Evolutionary conservation across 1,284 basidiomycete genomes (phyloP).

Genomic region (Takashimella tepidaria): DNA sequence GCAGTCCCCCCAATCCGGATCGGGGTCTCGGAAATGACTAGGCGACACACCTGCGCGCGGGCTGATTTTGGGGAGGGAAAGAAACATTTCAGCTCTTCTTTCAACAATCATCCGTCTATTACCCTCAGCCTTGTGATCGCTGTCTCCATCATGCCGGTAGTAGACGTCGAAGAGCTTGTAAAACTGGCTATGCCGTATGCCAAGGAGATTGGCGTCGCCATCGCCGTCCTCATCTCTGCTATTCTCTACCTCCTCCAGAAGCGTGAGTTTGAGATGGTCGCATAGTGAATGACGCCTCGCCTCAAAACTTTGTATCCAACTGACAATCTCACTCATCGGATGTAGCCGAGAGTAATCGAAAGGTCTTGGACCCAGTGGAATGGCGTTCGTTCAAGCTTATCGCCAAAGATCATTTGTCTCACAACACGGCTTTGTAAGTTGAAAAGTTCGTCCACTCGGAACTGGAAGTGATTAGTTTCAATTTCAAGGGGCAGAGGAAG

Average conservation of each 20-base stretch:
- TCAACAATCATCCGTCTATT: too few relatives aligned
- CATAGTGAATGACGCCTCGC: not conserved
- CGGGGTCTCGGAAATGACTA: too few relatives aligned
- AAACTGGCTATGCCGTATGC: constrained; percentile 17
- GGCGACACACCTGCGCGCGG: too few relatives aligned
- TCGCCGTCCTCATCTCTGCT: constrained; percentile 15
- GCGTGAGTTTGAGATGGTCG: not conserved
- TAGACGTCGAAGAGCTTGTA: constrained; percentile 2
- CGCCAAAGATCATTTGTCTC: constrained; percentile 80
- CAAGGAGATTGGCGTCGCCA: constrained; percentile 19
- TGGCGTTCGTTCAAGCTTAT: constrained; percentile 80
- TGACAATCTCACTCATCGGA: not conserved
- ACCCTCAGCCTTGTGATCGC: too few relatives aligned
- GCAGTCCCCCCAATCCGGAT: too few relatives aligned
- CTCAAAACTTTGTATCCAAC: too few relatives aligned
- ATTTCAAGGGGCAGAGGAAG: too few relatives aligned
- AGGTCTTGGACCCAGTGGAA: constrained; percentile 41
- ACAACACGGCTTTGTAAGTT: constrained; percentile 85
- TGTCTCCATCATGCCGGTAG: too few relatives aligned
- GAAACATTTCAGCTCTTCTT: too few relatives aligned
- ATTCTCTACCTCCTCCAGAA: constrained; percentile 10
- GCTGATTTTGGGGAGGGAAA: too few relatives aligned
- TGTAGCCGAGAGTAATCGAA: constrained; percentile 5
- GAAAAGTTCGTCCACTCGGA: too few relatives aligned
- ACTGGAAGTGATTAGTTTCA: too few relatives aligned